Percentiles rank a stretch among this genome's conserved stretches.
Conservation (phyloP, 148 eudicot species). For the Cornus controversa region DNA sequence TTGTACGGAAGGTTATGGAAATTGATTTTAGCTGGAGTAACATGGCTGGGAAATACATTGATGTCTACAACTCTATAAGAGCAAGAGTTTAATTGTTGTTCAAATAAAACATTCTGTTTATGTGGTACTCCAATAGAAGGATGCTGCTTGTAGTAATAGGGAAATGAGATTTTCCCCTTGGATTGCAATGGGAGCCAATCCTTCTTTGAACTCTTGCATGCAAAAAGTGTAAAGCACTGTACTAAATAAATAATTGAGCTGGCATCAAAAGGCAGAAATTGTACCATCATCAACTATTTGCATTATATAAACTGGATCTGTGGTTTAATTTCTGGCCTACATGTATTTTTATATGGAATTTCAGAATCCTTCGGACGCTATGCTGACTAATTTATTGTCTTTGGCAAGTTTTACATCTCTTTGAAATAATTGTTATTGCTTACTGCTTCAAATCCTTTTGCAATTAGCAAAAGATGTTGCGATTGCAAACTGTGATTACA, state of each 20-base stretch:
- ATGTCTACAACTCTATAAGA: conserved; percentile 56
- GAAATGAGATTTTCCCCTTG: neutral
- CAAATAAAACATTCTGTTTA: neutral
- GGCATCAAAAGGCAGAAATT: neutral
- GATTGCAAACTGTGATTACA: too few species aligned
- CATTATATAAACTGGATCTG: too few species aligned
- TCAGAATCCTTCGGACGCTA: too few species aligned
- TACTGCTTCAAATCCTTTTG: too few species aligned
- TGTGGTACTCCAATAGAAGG: neutral
- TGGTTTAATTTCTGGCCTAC: too few species aligned
- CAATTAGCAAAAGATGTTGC: too few species aligned
- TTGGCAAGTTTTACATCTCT: too few species aligned
- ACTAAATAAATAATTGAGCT: neutral
- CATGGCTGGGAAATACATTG: conserved; percentile 64
- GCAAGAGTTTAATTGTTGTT: conserved; percentile 20
- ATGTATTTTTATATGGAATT: too few species aligned
- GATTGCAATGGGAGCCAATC: neutral
- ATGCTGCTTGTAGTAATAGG: neutral
- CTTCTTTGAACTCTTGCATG: neutral
- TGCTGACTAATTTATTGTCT: too few species aligned
- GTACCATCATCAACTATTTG: neutral
- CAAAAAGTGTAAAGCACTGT: neutral
- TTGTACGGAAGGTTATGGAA: conserved; percentile 54
- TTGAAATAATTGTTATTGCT: too few species aligned
- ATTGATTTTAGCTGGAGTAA: conserved; percentile 77